These are phyloP conservation scores for Silene coronaria DNA, from an alignment of 179 eudicot genomes.

Conservation along the genomic window DNA sequence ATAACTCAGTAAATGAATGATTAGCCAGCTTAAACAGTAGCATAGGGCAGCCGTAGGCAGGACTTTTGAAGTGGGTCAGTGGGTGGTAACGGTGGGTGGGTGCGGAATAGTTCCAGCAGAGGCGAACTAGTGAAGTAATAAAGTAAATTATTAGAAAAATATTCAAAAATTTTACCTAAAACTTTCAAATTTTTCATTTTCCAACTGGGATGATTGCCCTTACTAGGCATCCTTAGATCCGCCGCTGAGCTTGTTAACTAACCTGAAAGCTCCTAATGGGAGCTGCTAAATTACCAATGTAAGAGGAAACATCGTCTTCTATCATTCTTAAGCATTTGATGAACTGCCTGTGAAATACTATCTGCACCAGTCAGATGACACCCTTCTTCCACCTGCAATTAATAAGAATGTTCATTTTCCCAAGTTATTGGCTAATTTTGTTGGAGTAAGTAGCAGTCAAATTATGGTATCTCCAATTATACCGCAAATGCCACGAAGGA, in stretches of 20 bases:
- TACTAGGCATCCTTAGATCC: no score
- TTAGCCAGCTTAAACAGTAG: background rate
- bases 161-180: no score
- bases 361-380: conserved; percentile 72
- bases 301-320: conserved; percentile 49
- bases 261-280: background rate
- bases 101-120: no score
- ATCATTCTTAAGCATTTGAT: conserved; percentile 79
- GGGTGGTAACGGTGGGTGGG: no score
- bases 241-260: background rate
- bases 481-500: no score
- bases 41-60: no score
- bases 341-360: conserved; percentile 73
- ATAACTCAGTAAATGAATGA: background rate
- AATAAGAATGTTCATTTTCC: conserved; percentile 24
- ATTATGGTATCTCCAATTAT: no score
- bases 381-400: conserved; percentile 87
- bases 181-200: no score
- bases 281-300: conserved; percentile 17
- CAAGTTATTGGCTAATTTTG: background rate
- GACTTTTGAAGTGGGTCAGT: no score
- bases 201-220: no score
- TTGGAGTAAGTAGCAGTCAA: conserved; percentile 10
- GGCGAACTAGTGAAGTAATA: background rate
- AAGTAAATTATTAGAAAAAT: no score